Evolutionary conservation across 148 eudicot species (phyloP).

Genomic region (Drosera capensis): DNA sequence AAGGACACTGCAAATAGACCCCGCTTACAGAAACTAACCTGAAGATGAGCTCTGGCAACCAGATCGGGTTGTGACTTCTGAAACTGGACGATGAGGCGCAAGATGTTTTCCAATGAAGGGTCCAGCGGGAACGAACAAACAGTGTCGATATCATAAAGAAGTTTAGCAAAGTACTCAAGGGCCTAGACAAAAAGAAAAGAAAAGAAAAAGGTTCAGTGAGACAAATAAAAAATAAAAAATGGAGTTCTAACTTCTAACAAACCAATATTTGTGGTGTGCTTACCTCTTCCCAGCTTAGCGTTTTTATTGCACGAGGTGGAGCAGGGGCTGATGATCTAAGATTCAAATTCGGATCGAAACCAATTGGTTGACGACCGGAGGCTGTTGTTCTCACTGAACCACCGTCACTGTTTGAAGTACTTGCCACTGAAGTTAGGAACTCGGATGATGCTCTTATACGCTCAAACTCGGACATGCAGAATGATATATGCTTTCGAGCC

Average conservation of each 20-base stretch:
- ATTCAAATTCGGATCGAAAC: constrained; percentile 85
- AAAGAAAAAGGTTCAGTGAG: background rate
- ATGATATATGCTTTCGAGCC: constrained; percentile 75
- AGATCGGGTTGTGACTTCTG: constrained; percentile 88
- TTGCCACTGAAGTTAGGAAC: constrained; percentile 38
- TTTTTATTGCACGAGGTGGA: constrained; percentile 88
- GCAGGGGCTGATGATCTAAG: constrained; percentile 82
- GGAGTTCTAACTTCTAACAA: background rate
- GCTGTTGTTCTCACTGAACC: constrained; percentile 51
- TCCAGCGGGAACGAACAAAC: constrained; percentile 69
- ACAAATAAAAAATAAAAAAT: background rate
- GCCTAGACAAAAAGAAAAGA: constrained; percentile 36
- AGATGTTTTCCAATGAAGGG: constrained; percentile 44
- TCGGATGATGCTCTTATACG: constrained; percentile 46
- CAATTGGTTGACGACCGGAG: constrained; percentile 77
- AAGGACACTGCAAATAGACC: background rate
- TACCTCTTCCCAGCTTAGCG: constrained; percentile 84
- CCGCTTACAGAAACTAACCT: constrained; percentile 31
- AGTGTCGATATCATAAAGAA: constrained; percentile 71
- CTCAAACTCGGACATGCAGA: constrained; percentile 70
- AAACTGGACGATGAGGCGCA: constrained; percentile 65
- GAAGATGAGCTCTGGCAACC: constrained; percentile 89
- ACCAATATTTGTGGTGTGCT: too few species aligned
- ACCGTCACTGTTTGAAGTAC: constrained; percentile 23
- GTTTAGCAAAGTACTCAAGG: constrained; percentile 77